These are phyloP conservation scores for Xylaria sp. DNA, from an alignment of 2,329 filamentous ascomycete species.

Conservation along the genomic window DNA sequence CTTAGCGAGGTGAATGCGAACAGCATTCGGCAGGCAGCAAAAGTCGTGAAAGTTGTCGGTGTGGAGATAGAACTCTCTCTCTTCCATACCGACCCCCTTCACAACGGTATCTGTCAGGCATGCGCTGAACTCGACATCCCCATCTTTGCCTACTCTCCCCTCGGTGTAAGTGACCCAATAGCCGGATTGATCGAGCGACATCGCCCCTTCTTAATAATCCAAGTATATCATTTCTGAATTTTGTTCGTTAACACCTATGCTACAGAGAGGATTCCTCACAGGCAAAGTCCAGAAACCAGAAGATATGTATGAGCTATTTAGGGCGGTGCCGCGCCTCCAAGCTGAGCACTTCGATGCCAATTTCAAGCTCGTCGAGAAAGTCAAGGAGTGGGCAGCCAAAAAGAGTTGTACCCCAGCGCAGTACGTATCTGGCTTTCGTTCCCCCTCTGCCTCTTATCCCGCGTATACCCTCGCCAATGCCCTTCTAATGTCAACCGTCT, in stretches of 20 bases:
- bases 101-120: constrained; percentile 49
- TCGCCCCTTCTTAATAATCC: background rate
- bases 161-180: constrained; percentile 51
- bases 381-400: constrained; percentile 37
- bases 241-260: background rate
- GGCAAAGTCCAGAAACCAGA: constrained; percentile 33
- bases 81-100: constrained; percentile 47
- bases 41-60: constrained; percentile 46
- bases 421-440: constrained; percentile 9
- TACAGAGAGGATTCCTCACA: constrained; percentile 35
- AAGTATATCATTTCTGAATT: background rate
- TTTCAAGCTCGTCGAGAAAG: constrained; percentile 35
- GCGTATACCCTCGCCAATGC: background rate
- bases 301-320: constrained; percentile 20
- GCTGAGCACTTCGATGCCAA: constrained; percentile 35
- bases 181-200: background rate
- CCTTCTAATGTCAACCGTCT: background rate
- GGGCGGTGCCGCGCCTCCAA: constrained; percentile 34
- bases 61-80: constrained; percentile 53
- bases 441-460: background rate
- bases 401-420: constrained; percentile 41
- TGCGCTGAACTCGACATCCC: constrained; percentile 64
- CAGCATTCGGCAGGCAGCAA: constrained; percentile 47
- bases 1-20: constrained; percentile 50
- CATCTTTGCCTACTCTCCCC: constrained; percentile 61